Conservation (phyloP, 306 rosid genomes). For the Acmispon strigosus region DNA sequence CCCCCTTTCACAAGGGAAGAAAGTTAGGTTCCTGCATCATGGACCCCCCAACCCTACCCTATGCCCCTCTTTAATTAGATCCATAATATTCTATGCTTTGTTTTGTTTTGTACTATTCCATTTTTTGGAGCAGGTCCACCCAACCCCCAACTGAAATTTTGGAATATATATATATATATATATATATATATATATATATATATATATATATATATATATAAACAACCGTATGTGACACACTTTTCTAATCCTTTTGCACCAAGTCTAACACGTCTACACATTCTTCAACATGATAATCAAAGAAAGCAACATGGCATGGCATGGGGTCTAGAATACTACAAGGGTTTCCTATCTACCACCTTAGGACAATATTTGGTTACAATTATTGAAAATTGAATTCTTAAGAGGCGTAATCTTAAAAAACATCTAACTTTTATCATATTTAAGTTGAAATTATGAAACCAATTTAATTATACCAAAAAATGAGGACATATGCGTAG, state of each 20-base stretch:
- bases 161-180: conserved; percentile 47
- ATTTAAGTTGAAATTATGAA: no score
- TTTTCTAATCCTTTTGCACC: conserved; percentile 34
- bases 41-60: conserved; percentile 48
- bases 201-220: conserved; percentile 50
- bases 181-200: conserved; percentile 51
- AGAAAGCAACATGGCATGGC: conserved; percentile 37
- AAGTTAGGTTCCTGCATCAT: conserved; percentile 55
- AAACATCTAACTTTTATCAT: no score
- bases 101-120: conserved; percentile 26
- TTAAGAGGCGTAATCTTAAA: no score
- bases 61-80: conserved; percentile 38
- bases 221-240: conserved; percentile 51
- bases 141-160: conserved; percentile 42
- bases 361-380: no score
- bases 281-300: conserved; percentile 22
- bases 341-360: not conserved
- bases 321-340: conserved; percentile 26
- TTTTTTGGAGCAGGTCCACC: conserved; percentile 26
- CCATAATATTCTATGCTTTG: conserved; percentile 64
- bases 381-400: no score
- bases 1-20: conserved; percentile 65
- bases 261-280: conserved; percentile 31
- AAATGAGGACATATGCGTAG: conserved; percentile 41
- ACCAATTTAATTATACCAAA: not conserved